phyloP scores from a whole-genome alignment of 2,329 filamentous ascomycete genomes.

The Tolypocladium sp. region DNA sequence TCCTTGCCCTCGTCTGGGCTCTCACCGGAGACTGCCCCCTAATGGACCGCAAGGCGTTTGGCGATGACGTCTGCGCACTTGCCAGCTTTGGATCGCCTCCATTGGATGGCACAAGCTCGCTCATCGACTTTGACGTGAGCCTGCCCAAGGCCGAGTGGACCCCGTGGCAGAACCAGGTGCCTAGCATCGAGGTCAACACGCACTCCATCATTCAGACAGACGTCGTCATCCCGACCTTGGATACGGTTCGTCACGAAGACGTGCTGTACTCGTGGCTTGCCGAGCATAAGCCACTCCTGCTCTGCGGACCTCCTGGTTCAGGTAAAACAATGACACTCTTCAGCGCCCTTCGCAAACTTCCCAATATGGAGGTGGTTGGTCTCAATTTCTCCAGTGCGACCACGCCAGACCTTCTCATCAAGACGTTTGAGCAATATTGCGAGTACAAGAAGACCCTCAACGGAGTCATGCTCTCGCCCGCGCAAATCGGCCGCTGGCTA shows the following conservation, averaged over 20 bases:
- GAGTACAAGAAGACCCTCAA: slow-evolving; percentile 99
- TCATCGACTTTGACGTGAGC: slow-evolving; percentile 92
- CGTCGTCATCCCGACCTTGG: slow-evolving; percentile 93
- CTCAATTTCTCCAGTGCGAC: slow-evolving; percentile 99
- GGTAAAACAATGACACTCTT: slow-evolving; percentile 99
- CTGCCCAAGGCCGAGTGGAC: slow-evolving; percentile 84
- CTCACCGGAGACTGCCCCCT: slow-evolving; percentile 92
- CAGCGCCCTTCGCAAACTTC: slow-evolving; percentile 89
- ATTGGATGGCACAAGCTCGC: slow-evolving; percentile 66
- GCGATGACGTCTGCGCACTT: slow-evolving; percentile 72
- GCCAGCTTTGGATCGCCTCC: slow-evolving; percentile 81
- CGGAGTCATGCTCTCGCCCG: slow-evolving; percentile 89
- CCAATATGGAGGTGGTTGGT: slow-evolving; percentile 97
- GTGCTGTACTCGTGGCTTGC: slow-evolving; percentile 99
- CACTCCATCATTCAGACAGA: slow-evolving; percentile 97
- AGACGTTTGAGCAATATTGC: slow-evolving; percentile 99
- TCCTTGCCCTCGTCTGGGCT: slow-evolving; percentile 90
- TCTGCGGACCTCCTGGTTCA: slow-evolving; percentile 95
- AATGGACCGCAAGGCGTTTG: slow-evolving; percentile 77
- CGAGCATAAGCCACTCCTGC: slow-evolving; percentile 91
- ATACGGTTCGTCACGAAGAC: slow-evolving; percentile 96
- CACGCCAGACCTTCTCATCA: slow-evolving; percentile 93
- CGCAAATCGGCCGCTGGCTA: slow-evolving; percentile 93
- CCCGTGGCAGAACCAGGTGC: slow-evolving; percentile 91
- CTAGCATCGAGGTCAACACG: slow-evolving; percentile 91